These are phyloP conservation scores for Trichoderma sp. DNA, from an alignment of 2,329 filamentous ascomycete species.

Conservation along the genomic window DNA sequence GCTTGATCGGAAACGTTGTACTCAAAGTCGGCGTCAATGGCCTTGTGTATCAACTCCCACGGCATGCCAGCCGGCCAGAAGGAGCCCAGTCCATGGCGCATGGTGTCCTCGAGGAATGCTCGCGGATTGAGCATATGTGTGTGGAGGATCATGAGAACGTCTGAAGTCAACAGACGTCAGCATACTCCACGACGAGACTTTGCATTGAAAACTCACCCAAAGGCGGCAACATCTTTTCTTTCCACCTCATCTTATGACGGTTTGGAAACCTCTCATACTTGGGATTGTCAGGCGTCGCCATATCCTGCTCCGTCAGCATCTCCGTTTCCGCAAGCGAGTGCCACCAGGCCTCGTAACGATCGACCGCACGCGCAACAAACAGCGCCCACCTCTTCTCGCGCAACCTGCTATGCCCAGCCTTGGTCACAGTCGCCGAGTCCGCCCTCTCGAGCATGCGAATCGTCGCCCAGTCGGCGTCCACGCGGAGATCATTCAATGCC, in stretches of 20 bases:
- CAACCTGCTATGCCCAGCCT: conserved; percentile 50
- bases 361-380: conserved; percentile 67
- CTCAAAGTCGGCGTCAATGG: conserved; percentile 61
- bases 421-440: conserved; percentile 39
- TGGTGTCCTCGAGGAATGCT: conserved; percentile 72
- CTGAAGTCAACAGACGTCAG: conserved; percentile 39
- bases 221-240: conserved; percentile 54
- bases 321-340: conserved; percentile 38
- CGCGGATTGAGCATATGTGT: conserved; percentile 77
- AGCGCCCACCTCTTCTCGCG: conserved; percentile 75
- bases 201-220: conserved; percentile 48
- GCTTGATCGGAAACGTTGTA: conserved; percentile 54
- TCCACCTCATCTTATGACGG: conserved; percentile 39
- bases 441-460: conserved; percentile 31
- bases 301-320: conserved; percentile 43
- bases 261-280: conserved; percentile 43
- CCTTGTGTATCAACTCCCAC: conserved; percentile 61
- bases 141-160: conserved; percentile 81
- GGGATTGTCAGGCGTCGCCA: conserved; percentile 34
- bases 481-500: conserved; percentile 4
- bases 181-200: neutral
- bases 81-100: conserved; percentile 57
- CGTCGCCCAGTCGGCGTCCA: conserved; percentile 23
- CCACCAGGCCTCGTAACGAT: conserved; percentile 71
- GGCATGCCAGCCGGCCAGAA: conserved; percentile 67